A percentile compares a stretch with the other conserved stretches of the same genome.
phyloP scores from a whole-genome alignment of 106 monocot species.

The Dioscorea alata region DNA sequence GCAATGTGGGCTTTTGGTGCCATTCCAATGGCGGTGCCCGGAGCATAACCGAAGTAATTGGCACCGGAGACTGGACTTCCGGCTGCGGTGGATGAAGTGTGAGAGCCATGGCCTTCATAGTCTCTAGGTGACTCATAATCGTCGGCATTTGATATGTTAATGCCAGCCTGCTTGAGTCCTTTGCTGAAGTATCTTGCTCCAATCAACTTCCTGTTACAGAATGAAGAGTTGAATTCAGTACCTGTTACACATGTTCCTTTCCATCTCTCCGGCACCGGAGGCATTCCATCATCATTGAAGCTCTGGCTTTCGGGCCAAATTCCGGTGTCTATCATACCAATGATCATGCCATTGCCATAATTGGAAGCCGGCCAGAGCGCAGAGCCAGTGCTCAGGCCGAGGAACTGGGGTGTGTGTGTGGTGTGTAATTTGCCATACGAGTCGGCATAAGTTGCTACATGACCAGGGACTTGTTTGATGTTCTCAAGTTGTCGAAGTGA shows the following conservation, averaged over 20 bases:
- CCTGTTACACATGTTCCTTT: constrained; percentile 66
- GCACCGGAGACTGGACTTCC: constrained; percentile 27
- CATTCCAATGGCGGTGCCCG: constrained; percentile 42
- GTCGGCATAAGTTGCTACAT: constrained; percentile 67
- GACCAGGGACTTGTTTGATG: constrained; percentile 38
- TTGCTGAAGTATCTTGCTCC: constrained; percentile 78
- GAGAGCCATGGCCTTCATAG: constrained; percentile 94
- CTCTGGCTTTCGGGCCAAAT: constrained; percentile 80
- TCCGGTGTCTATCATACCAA: constrained; percentile 94
- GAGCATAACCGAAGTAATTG: constrained; percentile 47
- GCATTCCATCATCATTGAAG: constrained; percentile 78
- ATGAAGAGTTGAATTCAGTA: constrained; percentile 47
- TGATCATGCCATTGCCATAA: constrained; percentile 53
- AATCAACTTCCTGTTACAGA: constrained; percentile 85
- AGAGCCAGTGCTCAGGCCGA: constrained; percentile 36
- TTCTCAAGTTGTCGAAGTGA: constrained; percentile 40
- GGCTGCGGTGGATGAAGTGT: constrained; percentile 74
- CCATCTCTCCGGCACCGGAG: constrained; percentile 60
- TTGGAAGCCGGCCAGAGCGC: constrained; percentile 15
- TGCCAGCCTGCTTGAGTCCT: constrained; percentile 82
- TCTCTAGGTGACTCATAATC: constrained; percentile 15
- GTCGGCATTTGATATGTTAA: constrained; percentile 43
- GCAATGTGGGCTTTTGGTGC: constrained; percentile 63
- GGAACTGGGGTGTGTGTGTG: constrained; percentile 86
- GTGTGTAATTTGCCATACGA: constrained; percentile 78